A percentile compares a stretch with the other conserved stretches of the same genome.
phyloP scores from a whole-genome alignment of 805 yeast genomes.

The Yamadazyma laniorum region DNA sequence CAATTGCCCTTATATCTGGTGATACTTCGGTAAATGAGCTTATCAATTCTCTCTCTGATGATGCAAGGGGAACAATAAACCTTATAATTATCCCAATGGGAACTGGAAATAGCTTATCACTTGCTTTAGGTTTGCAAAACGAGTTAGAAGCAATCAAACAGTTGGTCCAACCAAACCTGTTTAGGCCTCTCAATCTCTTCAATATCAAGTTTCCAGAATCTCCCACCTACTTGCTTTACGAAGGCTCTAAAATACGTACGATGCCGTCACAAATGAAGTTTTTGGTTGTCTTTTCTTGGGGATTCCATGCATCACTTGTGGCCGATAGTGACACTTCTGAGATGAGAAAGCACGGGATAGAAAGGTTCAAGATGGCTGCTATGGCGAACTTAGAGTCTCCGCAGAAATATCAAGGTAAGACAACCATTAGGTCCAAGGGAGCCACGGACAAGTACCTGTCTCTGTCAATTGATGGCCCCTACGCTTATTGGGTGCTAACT shows the following conservation, averaged over 20 bases:
- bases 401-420: slow-evolving; percentile 51
- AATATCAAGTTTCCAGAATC: slow-evolving; percentile 41
- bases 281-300: slow-evolving; percentile 77
- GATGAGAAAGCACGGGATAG: slow-evolving; percentile 59
- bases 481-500: slow-evolving; percentile 61
- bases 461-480: slow-evolving; percentile 31
- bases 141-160: slow-evolving; percentile 17
- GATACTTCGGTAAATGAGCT: slow-evolving; percentile 84
- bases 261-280: slow-evolving; percentile 20
- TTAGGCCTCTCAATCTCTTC: slow-evolving; percentile 44
- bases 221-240: slow-evolving; percentile 7
- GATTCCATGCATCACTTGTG: slow-evolving; percentile 80
- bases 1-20: slow-evolving; percentile 71
- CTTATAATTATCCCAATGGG: slow-evolving; percentile 65
- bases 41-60: slow-evolving; percentile 46
- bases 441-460: slow-evolving; percentile 2
- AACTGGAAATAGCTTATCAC: slow-evolving; percentile 80
- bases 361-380: slow-evolving; percentile 73
- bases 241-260: slow-evolving; percentile 1
- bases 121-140: slow-evolving; percentile 48
- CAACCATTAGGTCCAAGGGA: slow-evolving; percentile 14
- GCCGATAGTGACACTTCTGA: slow-evolving; percentile 75
- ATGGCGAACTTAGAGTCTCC: slow-evolving; percentile 45
- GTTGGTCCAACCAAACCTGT: slow-evolving; percentile 15
- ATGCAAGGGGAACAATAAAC: slow-evolving; percentile 14